A percentile compares a stretch with the other conserved stretches of the same genome.
Conservation (phyloP, 2,329 filamentous ascomycete species). For the Exophiala mesophila region DNA sequence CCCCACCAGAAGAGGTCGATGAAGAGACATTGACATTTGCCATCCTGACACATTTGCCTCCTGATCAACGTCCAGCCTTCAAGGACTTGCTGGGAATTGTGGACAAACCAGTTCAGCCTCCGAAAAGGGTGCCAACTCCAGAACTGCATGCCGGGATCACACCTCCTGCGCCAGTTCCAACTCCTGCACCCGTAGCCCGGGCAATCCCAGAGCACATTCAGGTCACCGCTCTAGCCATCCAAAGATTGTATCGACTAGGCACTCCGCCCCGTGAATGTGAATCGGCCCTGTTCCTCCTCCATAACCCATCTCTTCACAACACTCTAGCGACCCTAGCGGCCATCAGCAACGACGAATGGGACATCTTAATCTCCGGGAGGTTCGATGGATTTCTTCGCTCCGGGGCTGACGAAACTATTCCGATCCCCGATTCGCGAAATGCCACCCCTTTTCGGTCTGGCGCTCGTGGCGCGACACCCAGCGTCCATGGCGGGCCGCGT, state of each 20-base stretch:
- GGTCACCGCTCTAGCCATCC: conserved; percentile 71
- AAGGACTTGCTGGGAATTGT: conserved; percentile 68
- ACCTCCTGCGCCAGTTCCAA: conserved; percentile 39
- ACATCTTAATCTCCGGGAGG: conserved; percentile 85
- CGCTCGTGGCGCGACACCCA: conserved; percentile 8
- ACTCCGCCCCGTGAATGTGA: conserved; percentile 77
- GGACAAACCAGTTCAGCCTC: conserved; percentile 38
- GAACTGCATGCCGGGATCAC: conserved; percentile 16
- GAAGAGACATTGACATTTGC: conserved; percentile 92
- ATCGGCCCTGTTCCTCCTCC: conserved; percentile 77
- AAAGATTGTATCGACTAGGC: conserved; percentile 74
- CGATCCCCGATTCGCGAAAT: conserved; percentile 27
- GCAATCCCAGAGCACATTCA: conserved; percentile 68
- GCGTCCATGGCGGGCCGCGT: conserved; percentile 36
- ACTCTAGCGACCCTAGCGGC: conserved; percentile 81
- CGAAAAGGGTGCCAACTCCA: conserved; percentile 24
- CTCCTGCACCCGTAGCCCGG: conserved; percentile 64
- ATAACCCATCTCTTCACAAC: conserved; percentile 75
- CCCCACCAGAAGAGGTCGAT: conserved; percentile 81
- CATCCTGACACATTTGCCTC: conserved; percentile 79
- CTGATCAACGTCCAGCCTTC: conserved; percentile 72
- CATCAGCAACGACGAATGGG: conserved; percentile 91
- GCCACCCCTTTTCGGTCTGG: conserved; percentile 14
- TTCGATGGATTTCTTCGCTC: conserved; percentile 97
- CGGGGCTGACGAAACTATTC: conserved; percentile 62